A percentile compares a stretch with the other conserved stretches of the same genome.
phyloP scores from a whole-genome alignment of 768 basidiomycete species.

The Psilocybe subaeruginosa region DNA sequence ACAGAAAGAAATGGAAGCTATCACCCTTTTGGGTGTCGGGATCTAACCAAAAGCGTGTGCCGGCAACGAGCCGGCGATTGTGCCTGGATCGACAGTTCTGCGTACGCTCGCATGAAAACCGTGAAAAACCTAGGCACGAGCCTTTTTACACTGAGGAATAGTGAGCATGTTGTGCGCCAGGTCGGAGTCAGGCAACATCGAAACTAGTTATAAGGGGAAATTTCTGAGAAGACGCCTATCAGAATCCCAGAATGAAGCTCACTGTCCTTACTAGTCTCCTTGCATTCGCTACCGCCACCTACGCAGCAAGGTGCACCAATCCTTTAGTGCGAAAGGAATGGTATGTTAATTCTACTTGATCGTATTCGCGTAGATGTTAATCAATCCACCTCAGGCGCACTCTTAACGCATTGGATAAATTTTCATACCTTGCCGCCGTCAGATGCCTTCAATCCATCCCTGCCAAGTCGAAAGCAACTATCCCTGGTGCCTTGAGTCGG shows the following conservation, averaged over 20 bases:
- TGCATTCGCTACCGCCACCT: not conserved
- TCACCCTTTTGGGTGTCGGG: too few relatives aligned
- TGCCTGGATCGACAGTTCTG: not conserved
- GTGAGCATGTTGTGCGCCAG: not conserved
- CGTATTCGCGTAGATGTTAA: not conserved
- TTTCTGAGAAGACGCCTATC: not conserved
- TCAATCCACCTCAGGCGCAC: not conserved
- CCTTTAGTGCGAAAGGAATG: conserved; percentile 7
- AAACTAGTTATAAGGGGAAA: not conserved
- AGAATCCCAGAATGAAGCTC: conserved; percentile 5
- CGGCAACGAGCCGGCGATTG: not conserved
- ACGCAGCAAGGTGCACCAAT: not conserved
- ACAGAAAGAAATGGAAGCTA: too few relatives aligned
- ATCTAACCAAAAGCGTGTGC: not conserved
- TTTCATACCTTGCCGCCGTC: conserved; percentile 5
- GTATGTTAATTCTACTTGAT: not conserved
- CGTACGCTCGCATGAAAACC: not conserved
- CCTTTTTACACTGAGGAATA: not conserved
- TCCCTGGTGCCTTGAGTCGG: conserved; percentile 1
- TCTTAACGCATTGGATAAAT: conserved; percentile 2
- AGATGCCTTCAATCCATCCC: conserved; percentile 2
- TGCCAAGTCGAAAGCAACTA: not conserved
- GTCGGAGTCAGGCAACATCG: not conserved
- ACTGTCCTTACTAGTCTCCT: conserved; percentile 4
- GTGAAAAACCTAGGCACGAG: not conserved